phyloP scores from a whole-genome alignment of 371 early-diverging fungal species.

The Mortierella sp. region DNA sequence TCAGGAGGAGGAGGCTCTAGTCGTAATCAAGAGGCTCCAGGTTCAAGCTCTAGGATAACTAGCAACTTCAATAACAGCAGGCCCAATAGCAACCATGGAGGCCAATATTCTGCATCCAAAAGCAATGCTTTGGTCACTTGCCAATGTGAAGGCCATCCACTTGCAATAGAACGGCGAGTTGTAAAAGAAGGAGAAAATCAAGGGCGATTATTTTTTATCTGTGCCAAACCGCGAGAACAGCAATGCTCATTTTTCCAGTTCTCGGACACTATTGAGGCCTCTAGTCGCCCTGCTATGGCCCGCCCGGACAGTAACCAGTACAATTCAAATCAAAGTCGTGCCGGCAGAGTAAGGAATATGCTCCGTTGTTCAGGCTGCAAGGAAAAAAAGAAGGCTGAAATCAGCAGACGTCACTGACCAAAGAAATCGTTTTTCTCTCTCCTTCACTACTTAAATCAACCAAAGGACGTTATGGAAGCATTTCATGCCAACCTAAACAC shows the following conservation, averaged over 20 bases:
- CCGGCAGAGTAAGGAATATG: not conserved
- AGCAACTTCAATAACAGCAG: slow-evolving; percentile 6
- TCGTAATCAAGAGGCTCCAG: too few species aligned
- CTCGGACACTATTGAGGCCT: slow-evolving; percentile 45
- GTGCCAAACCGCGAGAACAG: slow-evolving; percentile 52
- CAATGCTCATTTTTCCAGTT: slow-evolving; percentile 66
- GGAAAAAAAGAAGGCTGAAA: too few species aligned
- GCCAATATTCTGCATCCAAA: slow-evolving; percentile 8
- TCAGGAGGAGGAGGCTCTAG: slow-evolving; percentile 7
- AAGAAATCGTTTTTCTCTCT: slow-evolving; percentile 3
- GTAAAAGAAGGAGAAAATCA: slow-evolving; percentile 71
- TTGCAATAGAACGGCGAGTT: slow-evolving; percentile 56
- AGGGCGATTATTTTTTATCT: slow-evolving; percentile 64
- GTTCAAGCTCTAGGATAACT: not conserved
- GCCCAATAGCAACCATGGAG: slow-evolving; percentile 8
- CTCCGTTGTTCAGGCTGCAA: not conserved
- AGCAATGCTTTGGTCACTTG: slow-evolving; percentile 5
- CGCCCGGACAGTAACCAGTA: not conserved
- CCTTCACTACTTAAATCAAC: not conserved
- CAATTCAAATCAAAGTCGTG: not conserved
- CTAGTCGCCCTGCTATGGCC: slow-evolving; percentile 1
- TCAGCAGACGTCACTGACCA: not conserved
- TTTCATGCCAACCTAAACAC: slow-evolving; percentile 22
- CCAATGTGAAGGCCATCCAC: slow-evolving; percentile 56
- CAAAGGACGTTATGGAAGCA: slow-evolving; percentile 15